phyloP scores from a whole-genome alignment of 805 yeast species.

The Teunomyces pallodes region DNA sequence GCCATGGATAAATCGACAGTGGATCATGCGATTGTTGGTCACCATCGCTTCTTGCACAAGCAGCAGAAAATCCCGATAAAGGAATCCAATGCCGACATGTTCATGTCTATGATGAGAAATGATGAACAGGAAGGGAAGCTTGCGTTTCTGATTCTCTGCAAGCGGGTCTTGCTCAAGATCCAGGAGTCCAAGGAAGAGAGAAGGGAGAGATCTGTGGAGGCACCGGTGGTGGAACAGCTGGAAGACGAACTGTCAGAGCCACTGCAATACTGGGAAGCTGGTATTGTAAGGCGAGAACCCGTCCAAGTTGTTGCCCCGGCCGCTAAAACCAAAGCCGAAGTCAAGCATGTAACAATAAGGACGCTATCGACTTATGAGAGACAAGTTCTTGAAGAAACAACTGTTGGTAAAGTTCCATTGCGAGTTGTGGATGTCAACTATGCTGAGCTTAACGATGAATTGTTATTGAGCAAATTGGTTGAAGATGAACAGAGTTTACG shows the following conservation, averaged over 20 bases:
- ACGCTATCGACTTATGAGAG: not conserved
- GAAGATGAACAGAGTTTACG: constrained; percentile 6
- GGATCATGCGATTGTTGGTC: not conserved
- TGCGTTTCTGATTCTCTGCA: constrained; percentile 13
- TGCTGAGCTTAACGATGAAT: constrained; percentile 6
- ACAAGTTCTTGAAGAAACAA: not conserved
- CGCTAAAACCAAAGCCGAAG: not conserved
- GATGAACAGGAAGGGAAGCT: constrained; percentile 13
- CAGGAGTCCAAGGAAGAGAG: constrained; percentile 8
- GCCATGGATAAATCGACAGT: constrained; percentile 8
- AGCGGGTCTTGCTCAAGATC: constrained; percentile 12
- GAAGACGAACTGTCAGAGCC: not conserved
- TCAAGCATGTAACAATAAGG: not conserved
- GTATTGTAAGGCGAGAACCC: not conserved
- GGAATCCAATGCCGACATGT: constrained; percentile 1
- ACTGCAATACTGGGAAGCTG: constrained; percentile 5
- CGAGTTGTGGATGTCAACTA: constrained; percentile 8
- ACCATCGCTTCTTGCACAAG: not conserved
- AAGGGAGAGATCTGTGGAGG: not conserved
- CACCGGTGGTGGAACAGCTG: not conserved
- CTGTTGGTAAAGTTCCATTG: not conserved
- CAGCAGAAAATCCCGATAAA: not conserved
- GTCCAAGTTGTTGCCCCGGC: not conserved
- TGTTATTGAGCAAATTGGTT: constrained; percentile 7
- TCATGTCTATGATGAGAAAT: constrained; percentile 9